Base-by-base conservation (phyloP, 306 rosid species). In the Hippophae rhamnoides region DNA sequence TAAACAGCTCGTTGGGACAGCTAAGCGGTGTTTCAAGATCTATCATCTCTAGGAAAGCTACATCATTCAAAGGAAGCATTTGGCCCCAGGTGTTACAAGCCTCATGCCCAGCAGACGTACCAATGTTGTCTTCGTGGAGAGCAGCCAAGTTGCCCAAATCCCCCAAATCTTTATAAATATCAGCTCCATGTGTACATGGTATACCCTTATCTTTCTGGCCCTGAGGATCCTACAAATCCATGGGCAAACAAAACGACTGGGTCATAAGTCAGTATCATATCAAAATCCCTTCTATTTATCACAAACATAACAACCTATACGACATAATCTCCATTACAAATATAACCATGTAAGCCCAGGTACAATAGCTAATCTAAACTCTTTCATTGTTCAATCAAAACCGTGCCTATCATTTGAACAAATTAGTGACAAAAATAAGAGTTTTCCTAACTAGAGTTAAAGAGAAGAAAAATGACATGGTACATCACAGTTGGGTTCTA, bases 21-120 rank as follows among this genome's bases (percentile, higher is more conserved):
- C 38, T 41, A 54, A 72, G 40, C 11, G 87, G 84, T 4, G 44
- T 6, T 0, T 77, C 81, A 0, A 89, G 83, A 62, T 89, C 96
- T 60, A 0, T 13, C 67, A 89, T 68, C 81, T 89, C 96, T 76
- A 89, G 49, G 61, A 42, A 86, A 56, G 53, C 10, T 12, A 3
- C 6, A 6, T 65, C 61, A 40, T 58, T 25, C 0, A 10, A 42
- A 60, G 70, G 46, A 62, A 42, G 61, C 61, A 54, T 68, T 23
- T 60, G 76, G 11, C 61, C 70, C 55, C 64, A 5, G 26, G 62
- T 27, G 58, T 42, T 27, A 13, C 10, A 55, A 44, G 46, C 41
- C 61, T 25, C 46, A 23, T 65, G 59, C 54, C 54, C 58, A 57
- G 47, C 41, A 60, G 57, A 56, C 11, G 56, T 52, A 41, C 46